Conservation (phyloP, 2,329 filamentous ascomycete genomes). For the Fonsecaea nubica region DNA sequence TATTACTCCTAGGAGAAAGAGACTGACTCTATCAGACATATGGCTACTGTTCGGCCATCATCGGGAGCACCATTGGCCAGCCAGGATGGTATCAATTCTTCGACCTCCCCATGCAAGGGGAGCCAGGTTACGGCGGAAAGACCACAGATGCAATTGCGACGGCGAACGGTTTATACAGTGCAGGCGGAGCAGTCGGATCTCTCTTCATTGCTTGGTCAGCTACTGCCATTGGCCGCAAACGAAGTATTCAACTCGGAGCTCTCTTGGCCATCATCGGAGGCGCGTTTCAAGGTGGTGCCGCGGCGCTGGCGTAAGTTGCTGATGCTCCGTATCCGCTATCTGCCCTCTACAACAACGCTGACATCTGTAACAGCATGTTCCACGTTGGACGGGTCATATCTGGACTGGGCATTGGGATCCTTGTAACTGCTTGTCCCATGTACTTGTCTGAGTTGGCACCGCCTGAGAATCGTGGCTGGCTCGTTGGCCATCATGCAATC, state of each 20-base stretch:
- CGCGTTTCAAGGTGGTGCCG: constrained; percentile 36
- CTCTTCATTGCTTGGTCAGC: constrained; percentile 40
- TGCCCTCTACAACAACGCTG: constrained; percentile 5
- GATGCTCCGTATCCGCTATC: background rate
- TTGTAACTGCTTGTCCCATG: constrained; percentile 36
- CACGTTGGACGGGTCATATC: constrained; percentile 36
- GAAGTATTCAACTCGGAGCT: constrained; percentile 45
- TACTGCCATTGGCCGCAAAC: constrained; percentile 48
- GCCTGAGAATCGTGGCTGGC: constrained; percentile 32
- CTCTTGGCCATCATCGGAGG: constrained; percentile 34
- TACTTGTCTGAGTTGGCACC: constrained; percentile 37
- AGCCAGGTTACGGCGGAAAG: constrained; percentile 49
- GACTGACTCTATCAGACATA: constrained; percentile 34
- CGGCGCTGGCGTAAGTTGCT: constrained; percentile 24
- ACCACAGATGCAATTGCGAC: constrained; percentile 54
- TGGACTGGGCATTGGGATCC: constrained; percentile 34
- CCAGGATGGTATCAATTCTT: constrained; percentile 55
- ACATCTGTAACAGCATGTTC: constrained; percentile 34
- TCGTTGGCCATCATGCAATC: constrained; percentile 39
- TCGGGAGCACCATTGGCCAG: constrained; percentile 56
- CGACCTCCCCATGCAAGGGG: constrained; percentile 47
- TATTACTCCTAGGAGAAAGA: background rate
- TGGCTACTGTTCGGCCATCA: constrained; percentile 46
- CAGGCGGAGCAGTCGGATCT: constrained; percentile 49
- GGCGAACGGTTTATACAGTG: constrained; percentile 54